Evolutionary conservation across 2,329 filamentous ascomycete species (phyloP).

Genomic region (Alternaria dauci): DNA sequence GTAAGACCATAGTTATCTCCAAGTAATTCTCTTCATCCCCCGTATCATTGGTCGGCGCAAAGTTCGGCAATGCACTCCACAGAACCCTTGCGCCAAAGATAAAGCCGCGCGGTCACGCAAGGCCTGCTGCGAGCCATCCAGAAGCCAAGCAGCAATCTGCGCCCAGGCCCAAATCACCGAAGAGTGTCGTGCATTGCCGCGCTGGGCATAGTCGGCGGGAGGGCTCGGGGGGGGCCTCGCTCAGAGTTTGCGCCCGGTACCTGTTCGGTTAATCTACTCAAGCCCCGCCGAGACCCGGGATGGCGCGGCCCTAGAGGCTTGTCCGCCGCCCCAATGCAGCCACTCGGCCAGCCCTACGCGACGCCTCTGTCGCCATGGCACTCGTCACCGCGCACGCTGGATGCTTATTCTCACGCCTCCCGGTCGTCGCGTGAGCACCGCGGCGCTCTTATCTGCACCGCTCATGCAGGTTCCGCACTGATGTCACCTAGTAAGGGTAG

Average conservation of each 20-base stretch:
- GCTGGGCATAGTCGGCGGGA: conserved; percentile 21
- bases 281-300: conserved; percentile 31
- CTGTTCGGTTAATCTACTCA: conserved; percentile 27
- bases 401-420: neutral
- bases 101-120: conserved; percentile 7
- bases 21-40: neutral
- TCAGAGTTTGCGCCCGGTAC: conserved; percentile 19
- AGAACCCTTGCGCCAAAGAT: conserved; percentile 10
- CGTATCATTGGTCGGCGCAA: conserved; percentile 18
- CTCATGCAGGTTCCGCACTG: neutral
- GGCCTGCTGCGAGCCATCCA: neutral
- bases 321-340: conserved; percentile 20
- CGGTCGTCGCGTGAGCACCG: neutral
- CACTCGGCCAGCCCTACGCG: conserved; percentile 17
- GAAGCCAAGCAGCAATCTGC: conserved; percentile 1
- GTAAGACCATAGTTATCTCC: conserved; percentile 3
- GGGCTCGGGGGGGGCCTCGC: conserved; percentile 18
- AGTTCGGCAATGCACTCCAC: conserved; percentile 20
- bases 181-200: conserved; percentile 27
- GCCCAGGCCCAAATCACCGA: conserved; percentile 5
- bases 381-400: conserved; percentile 12
- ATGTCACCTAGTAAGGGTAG: neutral
- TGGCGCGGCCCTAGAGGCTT: conserved; percentile 34
- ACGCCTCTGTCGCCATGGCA: conserved; percentile 10
- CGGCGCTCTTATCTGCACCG: conserved; percentile 1